Conservation (phyloP, 768 basidiomycete species). For the Pisolithus tinctorius region DNA sequence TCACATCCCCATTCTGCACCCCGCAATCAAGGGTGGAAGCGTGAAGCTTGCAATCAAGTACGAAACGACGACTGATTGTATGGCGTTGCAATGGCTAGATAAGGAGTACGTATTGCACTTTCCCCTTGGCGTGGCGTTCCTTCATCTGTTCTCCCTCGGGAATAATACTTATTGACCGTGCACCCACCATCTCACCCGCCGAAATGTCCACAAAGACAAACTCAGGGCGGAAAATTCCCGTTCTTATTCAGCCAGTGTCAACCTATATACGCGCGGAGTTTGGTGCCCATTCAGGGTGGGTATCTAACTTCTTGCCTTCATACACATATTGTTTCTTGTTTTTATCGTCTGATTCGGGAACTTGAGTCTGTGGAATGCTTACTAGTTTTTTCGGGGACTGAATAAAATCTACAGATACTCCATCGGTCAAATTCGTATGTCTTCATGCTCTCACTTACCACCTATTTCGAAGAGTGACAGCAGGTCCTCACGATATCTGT, state of each 20-base stretch:
- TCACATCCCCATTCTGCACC: slow-evolving; percentile 45
- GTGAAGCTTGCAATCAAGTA: slow-evolving; percentile 54
- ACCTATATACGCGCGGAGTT: slow-evolving; percentile 78
- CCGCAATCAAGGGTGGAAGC: slow-evolving; percentile 29
- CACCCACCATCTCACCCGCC: too few species aligned
- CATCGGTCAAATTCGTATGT: slow-evolving; percentile 77
- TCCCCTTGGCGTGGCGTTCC: neutral
- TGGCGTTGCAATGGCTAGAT: slow-evolving; percentile 83
- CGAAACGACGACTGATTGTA: slow-evolving; percentile 63
- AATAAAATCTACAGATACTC: slow-evolving; percentile 53
- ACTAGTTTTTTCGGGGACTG: neutral
- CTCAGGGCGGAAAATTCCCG: slow-evolving; percentile 76
- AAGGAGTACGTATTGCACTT: slow-evolving; percentile 50
- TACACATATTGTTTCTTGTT: neutral
- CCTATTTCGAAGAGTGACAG: neutral
- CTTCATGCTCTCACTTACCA: neutral
- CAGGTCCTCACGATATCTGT: neutral
- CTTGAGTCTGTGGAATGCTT: too few species aligned
- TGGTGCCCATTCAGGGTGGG: slow-evolving; percentile 74
- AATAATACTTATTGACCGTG: neutral
- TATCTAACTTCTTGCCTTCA: neutral
- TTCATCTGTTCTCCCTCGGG: neutral
- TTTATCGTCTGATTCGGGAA: too few species aligned
- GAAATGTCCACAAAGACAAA: slow-evolving; percentile 46
- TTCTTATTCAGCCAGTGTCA: slow-evolving; percentile 93